These are phyloP conservation scores for Calonectria multiphialidica DNA, from an alignment of 2,329 filamentous ascomycete genomes.

Conservation along the genomic window DNA sequence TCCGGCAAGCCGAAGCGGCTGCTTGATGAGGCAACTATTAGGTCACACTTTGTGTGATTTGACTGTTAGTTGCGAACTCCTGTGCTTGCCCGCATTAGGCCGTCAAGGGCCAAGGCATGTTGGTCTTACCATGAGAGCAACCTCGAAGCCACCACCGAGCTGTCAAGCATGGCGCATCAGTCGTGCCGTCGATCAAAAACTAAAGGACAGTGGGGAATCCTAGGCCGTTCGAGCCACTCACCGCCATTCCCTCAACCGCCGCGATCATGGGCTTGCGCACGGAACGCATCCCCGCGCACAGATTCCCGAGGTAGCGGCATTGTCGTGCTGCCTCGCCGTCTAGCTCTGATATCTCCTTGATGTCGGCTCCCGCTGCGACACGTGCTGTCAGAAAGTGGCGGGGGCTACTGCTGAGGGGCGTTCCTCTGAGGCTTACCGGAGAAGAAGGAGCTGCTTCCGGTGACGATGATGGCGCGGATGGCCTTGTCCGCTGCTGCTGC, in stretches of 20 bases:
- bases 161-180: slow-evolving; percentile 39
- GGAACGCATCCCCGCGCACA: slow-evolving; percentile 50
- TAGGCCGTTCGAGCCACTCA: slow-evolving; percentile 46
- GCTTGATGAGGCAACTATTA: slow-evolving; percentile 51
- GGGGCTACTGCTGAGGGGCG: neutral
- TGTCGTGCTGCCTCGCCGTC: slow-evolving; percentile 48
- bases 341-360: slow-evolving; percentile 50
- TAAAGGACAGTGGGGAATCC: neutral
- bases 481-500: slow-evolving; percentile 38
- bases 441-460: slow-evolving; percentile 52
- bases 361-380: slow-evolving; percentile 49
- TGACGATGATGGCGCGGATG: slow-evolving; percentile 54
- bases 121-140: slow-evolving; percentile 58
- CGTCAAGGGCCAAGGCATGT: neutral
- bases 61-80: neutral
- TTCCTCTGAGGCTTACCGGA: slow-evolving; percentile 44
- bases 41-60: slow-evolving; percentile 49
- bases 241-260: slow-evolving; percentile 63
- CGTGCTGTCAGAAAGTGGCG: neutral
- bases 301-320: slow-evolving; percentile 54
- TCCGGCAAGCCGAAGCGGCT: slow-evolving; percentile 56
- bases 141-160: slow-evolving; percentile 64
- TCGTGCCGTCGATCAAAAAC: neutral
- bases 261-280: slow-evolving; percentile 61
- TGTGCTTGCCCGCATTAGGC: neutral